These are phyloP conservation scores for Ascoidea tarda DNA, from an alignment of 805 yeast genomes.

Conservation along the genomic window DNA sequence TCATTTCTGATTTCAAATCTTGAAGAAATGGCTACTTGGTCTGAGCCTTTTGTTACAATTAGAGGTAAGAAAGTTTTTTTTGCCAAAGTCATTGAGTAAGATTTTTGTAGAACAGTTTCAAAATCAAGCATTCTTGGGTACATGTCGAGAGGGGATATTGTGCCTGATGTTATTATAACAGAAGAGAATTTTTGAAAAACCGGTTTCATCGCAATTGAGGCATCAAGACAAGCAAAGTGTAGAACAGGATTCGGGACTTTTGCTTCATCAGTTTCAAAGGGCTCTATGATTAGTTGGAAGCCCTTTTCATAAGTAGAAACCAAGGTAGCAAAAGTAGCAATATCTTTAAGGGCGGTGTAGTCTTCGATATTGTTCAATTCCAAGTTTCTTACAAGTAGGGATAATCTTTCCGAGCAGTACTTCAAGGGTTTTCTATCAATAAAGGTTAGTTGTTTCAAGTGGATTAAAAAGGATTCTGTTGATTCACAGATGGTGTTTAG, in stretches of 20 bases:
- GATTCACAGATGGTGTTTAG: conserved; percentile 97
- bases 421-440: conserved; percentile 85
- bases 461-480: conserved; percentile 84
- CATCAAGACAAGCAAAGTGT: conserved; percentile 90
- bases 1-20: conserved; percentile 95
- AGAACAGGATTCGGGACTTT: conserved; percentile 92
- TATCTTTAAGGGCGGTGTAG: conserved; percentile 83
- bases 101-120: conserved; percentile 85
- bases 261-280: conserved; percentile 87
- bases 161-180: conserved; percentile 92
- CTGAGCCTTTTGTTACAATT: conserved; percentile 95
- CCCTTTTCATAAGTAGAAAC: conserved; percentile 94
- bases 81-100: conserved; percentile 91
- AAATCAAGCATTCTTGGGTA: conserved; percentile 94
- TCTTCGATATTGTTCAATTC: conserved; percentile 86
- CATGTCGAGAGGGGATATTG: conserved; percentile 97
- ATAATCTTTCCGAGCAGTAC: conserved; percentile 84
- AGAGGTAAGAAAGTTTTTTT: conserved; percentile 87
- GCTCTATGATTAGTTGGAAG: conserved; percentile 82
- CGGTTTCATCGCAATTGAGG: conserved; percentile 95
- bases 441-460: conserved; percentile 82
- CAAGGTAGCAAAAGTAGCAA: conserved; percentile 92
- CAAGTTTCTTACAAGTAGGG: conserved; percentile 76
- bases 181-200: conserved; percentile 87
- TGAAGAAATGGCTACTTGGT: conserved; percentile 93